Conservation (phyloP, 2,329 filamentous ascomycete species). For the Fusarium azukiicola region DNA sequence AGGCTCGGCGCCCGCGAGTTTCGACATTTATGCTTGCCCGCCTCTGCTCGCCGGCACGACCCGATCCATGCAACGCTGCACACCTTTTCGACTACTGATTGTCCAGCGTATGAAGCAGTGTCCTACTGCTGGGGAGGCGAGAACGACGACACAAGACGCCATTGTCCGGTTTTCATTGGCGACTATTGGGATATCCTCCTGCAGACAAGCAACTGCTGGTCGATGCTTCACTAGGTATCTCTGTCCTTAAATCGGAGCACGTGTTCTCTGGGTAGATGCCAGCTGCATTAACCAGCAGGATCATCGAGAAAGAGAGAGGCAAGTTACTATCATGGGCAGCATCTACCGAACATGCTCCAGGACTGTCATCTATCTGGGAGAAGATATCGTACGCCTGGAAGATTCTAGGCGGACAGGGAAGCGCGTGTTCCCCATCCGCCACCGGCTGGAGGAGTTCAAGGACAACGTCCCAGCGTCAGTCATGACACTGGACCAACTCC, state of each 20-base stretch:
- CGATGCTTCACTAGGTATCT: constrained; percentile 2
- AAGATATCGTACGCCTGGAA: background rate
- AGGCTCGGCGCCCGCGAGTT: background rate
- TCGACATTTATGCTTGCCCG: background rate
- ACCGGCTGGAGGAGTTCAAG: no score
- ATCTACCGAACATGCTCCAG: background rate
- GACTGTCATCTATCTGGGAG: background rate
- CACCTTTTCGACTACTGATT: background rate
- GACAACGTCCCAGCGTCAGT: background rate
- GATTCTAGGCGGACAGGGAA: background rate
- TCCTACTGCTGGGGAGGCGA: constrained; percentile 7
- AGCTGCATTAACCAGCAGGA: background rate
- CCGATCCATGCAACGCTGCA: background rate
- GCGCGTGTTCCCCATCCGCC: background rate
- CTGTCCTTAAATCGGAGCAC: background rate
- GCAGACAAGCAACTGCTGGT: background rate
- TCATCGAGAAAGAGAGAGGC: background rate
- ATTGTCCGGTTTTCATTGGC: background rate
- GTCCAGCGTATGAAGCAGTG: background rate
- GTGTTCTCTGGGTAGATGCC: background rate
- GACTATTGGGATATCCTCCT: background rate
- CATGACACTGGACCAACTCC: background rate
- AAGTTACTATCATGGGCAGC: background rate
- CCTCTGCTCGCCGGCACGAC: background rate
- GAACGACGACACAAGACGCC: background rate